These are phyloP conservation scores for Zygosaccharomyces sapae DNA, from an alignment of 1,139 yeast genomes.

Conservation along the genomic window DNA sequence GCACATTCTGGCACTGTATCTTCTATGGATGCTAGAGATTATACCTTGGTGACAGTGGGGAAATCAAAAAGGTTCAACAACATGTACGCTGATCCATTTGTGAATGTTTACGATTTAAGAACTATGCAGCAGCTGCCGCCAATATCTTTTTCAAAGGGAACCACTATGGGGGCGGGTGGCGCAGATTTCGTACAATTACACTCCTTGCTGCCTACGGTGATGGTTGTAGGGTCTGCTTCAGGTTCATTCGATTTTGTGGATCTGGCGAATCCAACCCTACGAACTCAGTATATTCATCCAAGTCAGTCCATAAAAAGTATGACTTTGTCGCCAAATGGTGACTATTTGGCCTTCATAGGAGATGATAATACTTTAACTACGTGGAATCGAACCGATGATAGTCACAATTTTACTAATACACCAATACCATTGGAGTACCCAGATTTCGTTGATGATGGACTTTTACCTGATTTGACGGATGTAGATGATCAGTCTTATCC, in stretches of 20 bases:
- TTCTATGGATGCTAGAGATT: conserved; percentile 74
- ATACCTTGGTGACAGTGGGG: conserved; percentile 79
- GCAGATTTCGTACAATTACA: conserved; percentile 82
- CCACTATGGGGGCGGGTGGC: conserved; percentile 58
- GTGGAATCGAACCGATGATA: conserved; percentile 48
- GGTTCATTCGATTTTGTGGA: conserved; percentile 89
- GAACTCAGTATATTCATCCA: conserved; percentile 58
- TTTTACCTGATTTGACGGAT: conserved; percentile 38
- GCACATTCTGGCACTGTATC: conserved; percentile 76
- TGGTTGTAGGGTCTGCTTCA: conserved; percentile 64
- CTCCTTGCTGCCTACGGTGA: conserved; percentile 78
- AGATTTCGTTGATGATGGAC: conserved; percentile 36
- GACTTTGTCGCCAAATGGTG: conserved; percentile 77
- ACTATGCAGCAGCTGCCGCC: conserved; percentile 74
- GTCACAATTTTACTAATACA: conserved; percentile 38
- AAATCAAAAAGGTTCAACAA: conserved; percentile 56
- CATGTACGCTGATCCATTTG: conserved; percentile 69
- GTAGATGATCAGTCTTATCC: conserved; percentile 50
- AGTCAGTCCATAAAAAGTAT: conserved; percentile 52
- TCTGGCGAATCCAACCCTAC: conserved; percentile 64
- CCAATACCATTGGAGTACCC: conserved; percentile 39
- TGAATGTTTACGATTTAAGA: conserved; percentile 76
- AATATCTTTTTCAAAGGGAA: conserved; percentile 53
- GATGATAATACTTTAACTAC: conserved; percentile 59
- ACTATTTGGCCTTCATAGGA: conserved; percentile 67